These are phyloP conservation scores for Pseudocercospora cruenta DNA, from an alignment of 2,329 filamentous ascomycete genomes.

Conservation along the genomic window DNA sequence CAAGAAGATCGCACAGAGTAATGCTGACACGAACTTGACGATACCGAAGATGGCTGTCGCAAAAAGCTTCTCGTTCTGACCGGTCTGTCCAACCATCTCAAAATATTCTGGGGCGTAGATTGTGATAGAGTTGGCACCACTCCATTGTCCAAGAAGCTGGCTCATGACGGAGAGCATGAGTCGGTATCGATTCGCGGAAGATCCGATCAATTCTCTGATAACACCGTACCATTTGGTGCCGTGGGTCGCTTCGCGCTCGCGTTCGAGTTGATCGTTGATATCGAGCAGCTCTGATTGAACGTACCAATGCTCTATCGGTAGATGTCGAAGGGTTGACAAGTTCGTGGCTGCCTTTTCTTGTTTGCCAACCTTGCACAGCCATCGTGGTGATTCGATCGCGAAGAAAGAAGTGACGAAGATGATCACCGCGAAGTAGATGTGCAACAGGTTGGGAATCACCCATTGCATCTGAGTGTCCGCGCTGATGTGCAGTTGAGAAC, in stretches of 20 bases:
- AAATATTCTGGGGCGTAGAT: conserved; percentile 78
- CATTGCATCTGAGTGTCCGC: conserved; percentile 46
- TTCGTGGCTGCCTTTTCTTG: conserved; percentile 36
- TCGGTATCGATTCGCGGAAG: conserved; percentile 72
- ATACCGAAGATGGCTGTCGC: conserved; percentile 77
- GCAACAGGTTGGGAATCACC: conserved; percentile 73
- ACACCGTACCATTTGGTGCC: conserved; percentile 67
- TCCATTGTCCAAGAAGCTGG: conserved; percentile 74
- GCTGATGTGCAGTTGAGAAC: conserved; percentile 57
- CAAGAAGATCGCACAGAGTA: conserved; percentile 75
- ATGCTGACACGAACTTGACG: conserved; percentile 68
- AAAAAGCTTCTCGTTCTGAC: conserved; percentile 69
- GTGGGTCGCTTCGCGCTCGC: conserved; percentile 71
- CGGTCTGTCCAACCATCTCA: conserved; percentile 69
- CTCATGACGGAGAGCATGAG: conserved; percentile 69
- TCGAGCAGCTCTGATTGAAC: conserved; percentile 58
- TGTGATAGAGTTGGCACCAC: conserved; percentile 69
- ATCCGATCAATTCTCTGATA: conserved; percentile 69
- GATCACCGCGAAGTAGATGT: conserved; percentile 75
- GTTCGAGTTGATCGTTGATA: conserved; percentile 69
- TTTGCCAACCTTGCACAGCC: conserved; percentile 40
- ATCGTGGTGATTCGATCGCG: conserved; percentile 39
- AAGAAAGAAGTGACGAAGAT: conserved; percentile 68
- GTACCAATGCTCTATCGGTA: conserved; percentile 37
- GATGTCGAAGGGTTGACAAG: conserved; percentile 36